Evolutionary conservation across 73 alveolate species (phyloP).

Genomic region (Tetrahymena elliotti): DNA sequence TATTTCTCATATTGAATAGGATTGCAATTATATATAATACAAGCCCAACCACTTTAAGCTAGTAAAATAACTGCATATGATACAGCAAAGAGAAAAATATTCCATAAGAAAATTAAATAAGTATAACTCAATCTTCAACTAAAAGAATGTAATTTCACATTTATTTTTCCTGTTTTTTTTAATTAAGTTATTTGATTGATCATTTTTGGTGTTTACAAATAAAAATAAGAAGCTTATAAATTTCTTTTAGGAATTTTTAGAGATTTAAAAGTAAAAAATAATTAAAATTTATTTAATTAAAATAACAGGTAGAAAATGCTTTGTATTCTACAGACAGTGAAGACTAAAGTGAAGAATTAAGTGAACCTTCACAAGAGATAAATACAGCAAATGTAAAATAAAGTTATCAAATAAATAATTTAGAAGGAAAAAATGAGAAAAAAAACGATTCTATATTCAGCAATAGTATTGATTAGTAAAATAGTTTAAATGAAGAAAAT

Average conservation of each 20-base stretch:
- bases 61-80: not conserved
- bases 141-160: not conserved
- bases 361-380: not conserved
- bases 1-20: not conserved
- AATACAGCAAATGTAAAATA: not conserved
- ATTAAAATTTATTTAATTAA: not conserved
- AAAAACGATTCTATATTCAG: not conserved
- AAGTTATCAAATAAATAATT: not conserved
- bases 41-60: not conserved
- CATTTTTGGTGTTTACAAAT: too few species aligned
- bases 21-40: not conserved
- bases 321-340: not conserved
- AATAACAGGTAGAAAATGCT: not conserved
- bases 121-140: not conserved
- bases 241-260: too few species aligned
- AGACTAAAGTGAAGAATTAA: not conserved
- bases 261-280: not conserved
- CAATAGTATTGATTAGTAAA: not conserved
- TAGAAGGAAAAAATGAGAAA: not conserved
- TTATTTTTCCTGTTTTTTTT: too few species aligned
- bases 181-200: too few species aligned
- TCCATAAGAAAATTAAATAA: not conserved
- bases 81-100: not conserved
- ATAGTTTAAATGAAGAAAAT: not conserved
- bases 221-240: too few species aligned